Base-by-base conservation (phyloP, 2,329 filamentous ascomycete species). In the Hypoxylon sp. region DNA sequence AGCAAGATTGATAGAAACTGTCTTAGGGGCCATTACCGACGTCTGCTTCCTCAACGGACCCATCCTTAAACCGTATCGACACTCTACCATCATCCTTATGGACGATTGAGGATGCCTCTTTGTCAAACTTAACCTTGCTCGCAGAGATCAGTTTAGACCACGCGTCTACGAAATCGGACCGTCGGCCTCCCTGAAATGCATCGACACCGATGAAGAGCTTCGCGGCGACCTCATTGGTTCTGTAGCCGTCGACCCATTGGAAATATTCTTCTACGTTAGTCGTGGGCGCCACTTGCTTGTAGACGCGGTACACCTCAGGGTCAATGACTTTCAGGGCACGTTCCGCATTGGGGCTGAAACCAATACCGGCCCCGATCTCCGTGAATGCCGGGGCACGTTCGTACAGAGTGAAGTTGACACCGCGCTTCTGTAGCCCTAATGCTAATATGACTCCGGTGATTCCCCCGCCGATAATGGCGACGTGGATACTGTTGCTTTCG, bases 331-430 rank as follows among this genome's bases (percentile, higher is more conserved):
- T 68, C 78, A 87, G 82, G 13, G 84, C 83, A 10, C 78, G 77
- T 68, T 86, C 81, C 1, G 84, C 84, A 67, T 86, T 86, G n/a
- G 84, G 83, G 6, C 80, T 83, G 70, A 86, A 83, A 2, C 83
- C 85, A 26, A 87, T 83, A 6, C 85, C 86, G 0, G 85, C 85
- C 0, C 86, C 86, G 3, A 84, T 82, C 68, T 86, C 84, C 2
- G 80, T 77, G 58, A 84, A 82, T 0, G 75, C 72, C 0, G 77
- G 52, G 0, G 83, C 80, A 5, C 82, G 81, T 71, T 87, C 85
- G 70, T 85, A 87, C 2, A 87, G 62, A 0, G 76, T 82, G 65
- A 81, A 84, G 0, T 78, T 71, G 14, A 87, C 73, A 1, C 76
- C 75, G 37, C 84, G 83, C 1, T 78, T 78, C 44, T 82, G 78